Evolutionary conservation across 2,329 filamentous ascomycete genomes (phyloP), one percentile per base, ranked within the genome.

Genomic region (Sarocladium oryzae): DNA sequence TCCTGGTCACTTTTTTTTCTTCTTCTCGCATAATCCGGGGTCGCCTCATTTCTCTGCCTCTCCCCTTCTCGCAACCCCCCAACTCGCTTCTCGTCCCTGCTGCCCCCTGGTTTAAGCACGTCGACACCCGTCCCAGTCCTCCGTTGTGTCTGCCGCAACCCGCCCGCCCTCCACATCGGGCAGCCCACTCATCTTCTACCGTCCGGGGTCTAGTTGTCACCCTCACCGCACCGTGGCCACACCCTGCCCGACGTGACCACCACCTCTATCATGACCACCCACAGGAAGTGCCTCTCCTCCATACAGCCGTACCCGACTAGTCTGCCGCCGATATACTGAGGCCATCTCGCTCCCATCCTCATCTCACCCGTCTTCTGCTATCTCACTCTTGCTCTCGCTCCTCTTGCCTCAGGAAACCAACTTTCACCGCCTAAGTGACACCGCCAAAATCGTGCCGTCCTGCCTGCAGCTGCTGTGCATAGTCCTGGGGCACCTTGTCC

Each of bases 401-500:
- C 18, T 8, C 37, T 41, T 28, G 13, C 23, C 20, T 45, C 40
- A 20, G 13, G 10, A 26, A 11, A 16, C 13, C 40, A 45, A 20
- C 21, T 10, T 41, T 33, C 43, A 43, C 40, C 40, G 21, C 40
- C 21, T 15, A 37, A 37, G n/a, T 21, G 10, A 21, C 37, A 21
- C 37, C 37, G 37, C 18, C 18, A 9, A 41, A 18, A 38, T 37
- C 13, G 43, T 3, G 23, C 26, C 26, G n/a, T 30, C 7, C 26
- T n/a, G 15, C 41, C 38, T 38, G 50, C 38, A 37, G 32, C 37
- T 18, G 24, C 36, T 45, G n/a, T 37, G 50, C 48, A 33, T 55
- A 49, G n/a, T 21, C 51, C 32, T 48, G 46, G 10, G 20, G 36
- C 46, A 36, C 30, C 46, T 49, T 60, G 61, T 63, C 54, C 60